A percentile compares a stretch with the other conserved stretches of the same genome.
These are phyloP conservation scores for Gentiana macrophylla DNA, from an alignment of 257 asterid species.

Conservation along the genomic window DNA sequence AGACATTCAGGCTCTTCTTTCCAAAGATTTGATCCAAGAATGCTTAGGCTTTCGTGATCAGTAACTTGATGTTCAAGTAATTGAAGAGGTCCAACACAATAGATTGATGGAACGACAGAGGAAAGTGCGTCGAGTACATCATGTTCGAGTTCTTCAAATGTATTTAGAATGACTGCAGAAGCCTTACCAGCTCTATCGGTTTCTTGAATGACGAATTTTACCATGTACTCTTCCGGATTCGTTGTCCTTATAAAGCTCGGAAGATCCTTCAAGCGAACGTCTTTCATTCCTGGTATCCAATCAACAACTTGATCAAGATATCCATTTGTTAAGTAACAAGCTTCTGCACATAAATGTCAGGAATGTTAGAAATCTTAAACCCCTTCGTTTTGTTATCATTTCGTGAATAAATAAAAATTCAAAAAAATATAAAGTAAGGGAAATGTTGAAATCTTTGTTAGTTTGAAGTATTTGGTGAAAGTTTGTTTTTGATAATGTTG, in stretches of 20 bases:
- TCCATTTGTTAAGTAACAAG: conserved; percentile 16
- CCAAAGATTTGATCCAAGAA: conserved; percentile 24
- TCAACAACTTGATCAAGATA: conserved; percentile 17
- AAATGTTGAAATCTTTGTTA: too few species aligned
- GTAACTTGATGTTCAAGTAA: conserved; percentile 6
- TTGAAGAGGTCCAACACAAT: conserved; percentile 21
- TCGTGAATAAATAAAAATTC: too few species aligned
- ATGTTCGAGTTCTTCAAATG: conserved; percentile 14
- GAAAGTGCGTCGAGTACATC: conserved; percentile 12
- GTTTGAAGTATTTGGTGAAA: too few species aligned
- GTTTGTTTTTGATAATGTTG: too few species aligned
- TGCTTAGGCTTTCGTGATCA: not conserved
- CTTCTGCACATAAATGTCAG: conserved; percentile 8
- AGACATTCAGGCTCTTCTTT: conserved; percentile 27
- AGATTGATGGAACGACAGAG: conserved; percentile 9
- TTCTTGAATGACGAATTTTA: conserved; percentile 10
- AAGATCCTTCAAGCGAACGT: conserved; percentile 15
- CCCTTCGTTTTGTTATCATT: too few species aligned
- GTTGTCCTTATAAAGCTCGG: conserved; percentile 21
- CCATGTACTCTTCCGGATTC: conserved; percentile 13
- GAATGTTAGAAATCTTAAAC: too few species aligned
- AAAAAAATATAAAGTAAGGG: too few species aligned
- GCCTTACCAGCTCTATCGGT: conserved; percentile 12
- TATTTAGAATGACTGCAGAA: conserved; percentile 20
- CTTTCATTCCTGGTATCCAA: conserved; percentile 26